These are phyloP conservation scores for Rachicladosporium sp. DNA, from an alignment of 2,329 filamentous ascomycete species.

Conservation along the genomic window DNA sequence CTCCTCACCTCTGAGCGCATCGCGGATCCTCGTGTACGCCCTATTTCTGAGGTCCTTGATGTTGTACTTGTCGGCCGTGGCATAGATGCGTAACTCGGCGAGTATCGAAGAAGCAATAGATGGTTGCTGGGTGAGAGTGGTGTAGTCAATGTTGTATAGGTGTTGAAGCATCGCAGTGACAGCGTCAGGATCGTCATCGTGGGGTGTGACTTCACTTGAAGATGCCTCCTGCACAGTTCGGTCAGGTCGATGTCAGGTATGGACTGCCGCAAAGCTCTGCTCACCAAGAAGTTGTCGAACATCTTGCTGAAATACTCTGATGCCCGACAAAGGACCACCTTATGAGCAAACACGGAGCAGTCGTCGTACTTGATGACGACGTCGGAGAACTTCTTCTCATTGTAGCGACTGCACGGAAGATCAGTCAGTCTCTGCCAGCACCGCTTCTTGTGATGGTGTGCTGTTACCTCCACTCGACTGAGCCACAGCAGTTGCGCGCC, in stretches of 20 bases:
- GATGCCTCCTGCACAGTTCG: neutral
- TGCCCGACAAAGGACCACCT: conserved; percentile 1
- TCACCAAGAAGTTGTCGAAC: neutral
- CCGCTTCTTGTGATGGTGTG: no score
- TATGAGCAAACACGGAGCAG: neutral
- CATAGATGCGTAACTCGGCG: neutral
- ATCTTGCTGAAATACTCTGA: conserved; percentile 3
- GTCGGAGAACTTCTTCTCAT: conserved; percentile 2
- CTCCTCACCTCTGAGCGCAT: no score
- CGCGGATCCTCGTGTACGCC: neutral
- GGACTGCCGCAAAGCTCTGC: neutral
- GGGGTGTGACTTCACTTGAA: neutral
- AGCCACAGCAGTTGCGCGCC: no score
- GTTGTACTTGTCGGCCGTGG: conserved; percentile 2
- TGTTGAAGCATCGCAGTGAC: neutral
- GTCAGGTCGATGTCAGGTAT: no score
- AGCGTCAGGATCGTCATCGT: conserved; percentile 1
- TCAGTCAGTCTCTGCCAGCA: no score
- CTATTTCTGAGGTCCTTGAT: neutral
- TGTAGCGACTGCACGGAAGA: no score
- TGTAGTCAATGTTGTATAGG: conserved; percentile 1
- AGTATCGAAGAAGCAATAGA: neutral
- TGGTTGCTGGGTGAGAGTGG: neutral
- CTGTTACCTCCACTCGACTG: no score
- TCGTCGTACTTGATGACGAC: neutral